phyloP scores from a whole-genome alignment of 2,329 filamentous ascomycete genomes.

The Aaosphaeria pasadenensis region DNA sequence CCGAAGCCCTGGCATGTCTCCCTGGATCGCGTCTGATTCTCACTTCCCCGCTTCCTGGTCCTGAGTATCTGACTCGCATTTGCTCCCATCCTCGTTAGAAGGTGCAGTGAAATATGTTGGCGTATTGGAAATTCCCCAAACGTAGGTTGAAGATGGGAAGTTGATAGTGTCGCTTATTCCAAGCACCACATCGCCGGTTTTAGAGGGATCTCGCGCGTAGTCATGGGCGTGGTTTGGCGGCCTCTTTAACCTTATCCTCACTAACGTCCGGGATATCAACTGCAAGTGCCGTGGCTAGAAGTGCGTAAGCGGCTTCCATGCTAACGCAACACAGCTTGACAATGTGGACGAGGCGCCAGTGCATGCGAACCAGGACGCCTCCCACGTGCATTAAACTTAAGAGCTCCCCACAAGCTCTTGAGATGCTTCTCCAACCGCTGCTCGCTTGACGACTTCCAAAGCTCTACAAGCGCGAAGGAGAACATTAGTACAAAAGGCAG shows the following conservation, averaged over 20 bases:
- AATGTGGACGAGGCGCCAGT: not conserved
- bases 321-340: conserved; percentile 2
- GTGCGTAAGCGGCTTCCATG: conserved; percentile 2
- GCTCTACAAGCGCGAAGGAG: not conserved
- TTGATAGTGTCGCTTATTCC: not conserved
- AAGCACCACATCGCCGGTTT: not conserved
- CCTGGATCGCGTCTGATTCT: not conserved
- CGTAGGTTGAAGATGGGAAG: not conserved
- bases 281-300: conserved; percentile 8
- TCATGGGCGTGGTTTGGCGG: not conserved
- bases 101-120: not conserved
- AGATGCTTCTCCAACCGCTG: not conserved
- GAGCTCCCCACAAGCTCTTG: not conserved
- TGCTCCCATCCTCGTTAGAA: not conserved
- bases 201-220: not conserved
- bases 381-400: conserved; percentile 3
- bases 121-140: conserved; percentile 2
- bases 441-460: not conserved
- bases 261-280: not conserved
- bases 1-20: too few species aligned
- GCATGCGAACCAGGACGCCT: too few species aligned
- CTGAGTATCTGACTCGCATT: not conserved
- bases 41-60: not conserved
- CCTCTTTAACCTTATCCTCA: not conserved
- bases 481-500: conserved; percentile 2